Evolutionary conservation across 202 grass and related monocot genomes (phyloP).

Genomic region (Zizania palustris): DNA sequence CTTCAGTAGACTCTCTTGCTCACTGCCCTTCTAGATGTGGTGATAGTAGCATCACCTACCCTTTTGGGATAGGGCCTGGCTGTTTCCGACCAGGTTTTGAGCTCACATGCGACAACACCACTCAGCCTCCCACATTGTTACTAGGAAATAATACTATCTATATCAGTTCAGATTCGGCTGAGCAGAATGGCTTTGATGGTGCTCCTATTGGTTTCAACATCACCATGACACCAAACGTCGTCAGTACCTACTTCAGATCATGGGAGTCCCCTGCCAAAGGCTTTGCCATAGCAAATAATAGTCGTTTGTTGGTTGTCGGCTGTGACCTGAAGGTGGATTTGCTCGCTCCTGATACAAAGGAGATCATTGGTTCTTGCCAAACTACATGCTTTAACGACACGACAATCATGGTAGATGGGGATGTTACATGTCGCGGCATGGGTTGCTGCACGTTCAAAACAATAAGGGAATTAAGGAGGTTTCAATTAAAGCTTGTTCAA

Average conservation of each 20-base stretch:
- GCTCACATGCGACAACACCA: background rate
- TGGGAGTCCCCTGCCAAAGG: background rate
- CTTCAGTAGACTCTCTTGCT: too few relatives aligned
- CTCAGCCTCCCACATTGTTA: slow-evolving; percentile 4
- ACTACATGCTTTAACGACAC: background rate
- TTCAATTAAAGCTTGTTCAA: too few relatives aligned
- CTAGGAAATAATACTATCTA: background rate
- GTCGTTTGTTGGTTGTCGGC: background rate
- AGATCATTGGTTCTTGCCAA: background rate
- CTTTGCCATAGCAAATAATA: rapidly evolving
- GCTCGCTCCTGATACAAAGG: background rate
- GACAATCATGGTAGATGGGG: background rate
- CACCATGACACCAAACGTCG: background rate
- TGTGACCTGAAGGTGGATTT: background rate
- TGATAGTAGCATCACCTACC: background rate
- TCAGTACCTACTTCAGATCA: background rate
- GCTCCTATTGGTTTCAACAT: background rate
- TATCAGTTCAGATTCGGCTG: background rate
- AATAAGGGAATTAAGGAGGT: too few relatives aligned
- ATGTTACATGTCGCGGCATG: too few relatives aligned
- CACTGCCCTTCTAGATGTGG: too few relatives aligned
- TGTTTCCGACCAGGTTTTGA: background rate
- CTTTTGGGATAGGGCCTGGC: too few relatives aligned
- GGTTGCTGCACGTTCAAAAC: too few relatives aligned
- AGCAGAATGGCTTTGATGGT: too few relatives aligned